Base-by-base conservation (phyloP, 345 rosid species). In the Zanthoxylum bungeanum region DNA sequence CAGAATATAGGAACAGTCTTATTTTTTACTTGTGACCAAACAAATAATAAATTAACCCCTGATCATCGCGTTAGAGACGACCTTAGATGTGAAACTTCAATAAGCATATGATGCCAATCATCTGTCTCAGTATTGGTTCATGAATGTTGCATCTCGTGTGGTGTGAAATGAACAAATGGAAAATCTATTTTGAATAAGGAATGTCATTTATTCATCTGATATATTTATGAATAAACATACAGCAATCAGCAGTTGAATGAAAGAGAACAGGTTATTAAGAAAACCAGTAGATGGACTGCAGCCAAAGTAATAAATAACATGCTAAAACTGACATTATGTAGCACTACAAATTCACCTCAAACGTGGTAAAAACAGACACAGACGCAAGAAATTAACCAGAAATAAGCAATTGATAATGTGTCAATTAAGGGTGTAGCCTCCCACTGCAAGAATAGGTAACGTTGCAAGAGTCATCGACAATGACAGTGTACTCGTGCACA, bases 361-460 rank as follows among this genome's bases (percentile, higher is more conserved):
- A 66, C 42, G 31, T 36, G 19, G 49, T 36, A 52, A 17, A 51
- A 53, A 19, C 30, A 11, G 46, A 50, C 17, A 33, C 49, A 50
- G 4, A n/a, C 46, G 34, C 12, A 2, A 17, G 31, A 3, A 53
- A 68, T 68, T 55, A 53, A 37, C 33, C 59, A 21, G 44, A 44
- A 33, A 51, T 66, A n/a, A 37, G 27, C 11, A 8, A 21, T 66
- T 33, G 51, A 50, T 42, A 27, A 21, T 17, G 10, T 57, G n/a
- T 24, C n/a, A 2, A 42, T 77, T 70, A 81, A 50, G 83, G 59
- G 53, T 55, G 79, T 61, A 87, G 19, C 72, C 91, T 76, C 60
- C 94, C 89, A 19, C 66, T 79, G 65, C 98, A 94, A 0, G 75
- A 0, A 75, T 17, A 95, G 17, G 85, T 85, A 49, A 91, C 76